phyloP scores from a whole-genome alignment of 768 basidiomycete species.

The Pleurotus eryngii region DNA sequence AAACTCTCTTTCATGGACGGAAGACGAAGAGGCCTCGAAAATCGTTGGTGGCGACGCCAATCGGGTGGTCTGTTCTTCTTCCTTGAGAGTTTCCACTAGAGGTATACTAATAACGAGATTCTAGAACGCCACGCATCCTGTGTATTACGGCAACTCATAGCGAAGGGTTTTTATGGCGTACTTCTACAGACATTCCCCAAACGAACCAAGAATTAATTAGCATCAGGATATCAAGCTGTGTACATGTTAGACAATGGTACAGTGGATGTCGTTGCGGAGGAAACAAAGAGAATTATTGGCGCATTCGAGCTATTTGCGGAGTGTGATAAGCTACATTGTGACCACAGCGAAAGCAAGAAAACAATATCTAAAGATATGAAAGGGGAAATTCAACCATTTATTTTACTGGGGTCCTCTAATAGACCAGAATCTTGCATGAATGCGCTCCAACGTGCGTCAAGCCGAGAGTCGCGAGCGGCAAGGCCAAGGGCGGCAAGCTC shows the following conservation, averaged over 20 bases:
- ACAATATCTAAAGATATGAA: background rate
- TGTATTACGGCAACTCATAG: slow-evolving; percentile 69
- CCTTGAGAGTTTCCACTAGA: background rate
- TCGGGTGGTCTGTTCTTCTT: slow-evolving; percentile 48
- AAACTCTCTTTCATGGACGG: slow-evolving; percentile 61
- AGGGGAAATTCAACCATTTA: slow-evolving; percentile 6
- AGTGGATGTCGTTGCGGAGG: too few species aligned
- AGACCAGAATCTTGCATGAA: slow-evolving; percentile 58
- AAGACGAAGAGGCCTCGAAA: slow-evolving; percentile 56
- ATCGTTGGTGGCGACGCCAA: slow-evolving; percentile 61
- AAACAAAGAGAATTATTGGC: too few species aligned
- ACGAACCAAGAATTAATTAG: slow-evolving; percentile 10
- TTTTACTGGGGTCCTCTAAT: slow-evolving; percentile 26
- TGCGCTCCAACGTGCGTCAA: slow-evolving; percentile 58
- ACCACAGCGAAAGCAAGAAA: too few species aligned
- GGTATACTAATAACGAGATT: too few species aligned
- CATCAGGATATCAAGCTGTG: background rate
- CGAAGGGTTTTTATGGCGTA: slow-evolving; percentile 65
- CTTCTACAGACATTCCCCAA: slow-evolving; percentile 61
- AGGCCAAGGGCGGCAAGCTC: slow-evolving; percentile 62
- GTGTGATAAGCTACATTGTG: too few species aligned
- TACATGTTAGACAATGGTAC: too few species aligned
- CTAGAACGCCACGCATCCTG: slow-evolving; percentile 79
- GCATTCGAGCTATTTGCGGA: too few species aligned
- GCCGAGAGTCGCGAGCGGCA: slow-evolving; percentile 49